phyloP scores from a whole-genome alignment of 2,329 filamentous ascomycete genomes.

The Didymella exigua region DNA sequence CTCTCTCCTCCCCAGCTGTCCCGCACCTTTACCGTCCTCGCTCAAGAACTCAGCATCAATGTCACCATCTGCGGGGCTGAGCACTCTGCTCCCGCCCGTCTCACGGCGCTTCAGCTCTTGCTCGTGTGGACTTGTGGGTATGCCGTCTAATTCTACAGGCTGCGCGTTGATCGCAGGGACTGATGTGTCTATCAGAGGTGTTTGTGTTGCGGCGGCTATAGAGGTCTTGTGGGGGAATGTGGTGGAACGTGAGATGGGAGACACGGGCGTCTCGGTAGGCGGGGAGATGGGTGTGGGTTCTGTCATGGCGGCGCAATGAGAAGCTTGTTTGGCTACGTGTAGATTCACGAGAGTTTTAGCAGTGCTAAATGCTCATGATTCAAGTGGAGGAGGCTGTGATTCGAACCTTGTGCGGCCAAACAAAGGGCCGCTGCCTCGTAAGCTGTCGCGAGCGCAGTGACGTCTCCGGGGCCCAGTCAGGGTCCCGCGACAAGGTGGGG shows the following conservation, averaged over 20 bases:
- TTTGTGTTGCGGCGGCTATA: slow-evolving; percentile 28
- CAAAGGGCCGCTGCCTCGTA: slow-evolving; percentile 21
- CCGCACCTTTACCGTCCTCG: slow-evolving; percentile 24
- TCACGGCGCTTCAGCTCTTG: slow-evolving; percentile 33
- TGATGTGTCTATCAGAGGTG: slow-evolving; percentile 46
- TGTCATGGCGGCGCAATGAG: slow-evolving; percentile 11
- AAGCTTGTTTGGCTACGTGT: background rate
- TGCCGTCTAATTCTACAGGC: slow-evolving; percentile 53
- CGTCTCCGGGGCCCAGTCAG: slow-evolving; percentile 10
- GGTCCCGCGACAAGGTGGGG: slow-evolving; percentile 24
- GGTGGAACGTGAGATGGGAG: slow-evolving; percentile 27
- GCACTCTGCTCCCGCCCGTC: slow-evolving; percentile 11
- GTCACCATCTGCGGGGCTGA: slow-evolving; percentile 36
- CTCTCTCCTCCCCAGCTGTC: slow-evolving; percentile 30
- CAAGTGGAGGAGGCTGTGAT: background rate
- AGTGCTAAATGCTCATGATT: background rate
- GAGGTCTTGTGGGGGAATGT: slow-evolving; percentile 39
- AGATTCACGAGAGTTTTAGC: background rate
- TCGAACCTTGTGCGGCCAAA: slow-evolving; percentile 12
- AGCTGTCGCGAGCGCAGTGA: slow-evolving; percentile 23
- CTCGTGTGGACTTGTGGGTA: slow-evolving; percentile 31
- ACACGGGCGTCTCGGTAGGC: slow-evolving; percentile 26
- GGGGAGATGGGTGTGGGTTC: slow-evolving; percentile 23
- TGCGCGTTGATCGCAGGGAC: slow-evolving; percentile 51
- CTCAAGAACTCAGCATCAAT: slow-evolving; percentile 40